Evolutionary conservation across 345 rosid genomes (phyloP).

Genomic region (Kernera saxatilis): DNA sequence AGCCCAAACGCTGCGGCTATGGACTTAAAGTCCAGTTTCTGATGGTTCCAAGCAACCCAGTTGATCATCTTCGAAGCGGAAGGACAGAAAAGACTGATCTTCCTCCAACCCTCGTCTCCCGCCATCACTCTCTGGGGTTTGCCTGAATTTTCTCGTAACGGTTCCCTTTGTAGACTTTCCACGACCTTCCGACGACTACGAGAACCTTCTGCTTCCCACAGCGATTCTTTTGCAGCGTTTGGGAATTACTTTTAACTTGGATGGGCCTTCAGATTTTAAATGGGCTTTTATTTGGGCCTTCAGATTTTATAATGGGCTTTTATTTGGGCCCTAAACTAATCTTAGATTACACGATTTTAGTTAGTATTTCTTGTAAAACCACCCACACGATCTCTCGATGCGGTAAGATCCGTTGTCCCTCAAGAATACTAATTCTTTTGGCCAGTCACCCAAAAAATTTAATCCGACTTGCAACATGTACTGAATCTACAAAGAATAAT

Average conservation of each 20-base stretch:
- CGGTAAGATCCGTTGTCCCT: too few relatives aligned
- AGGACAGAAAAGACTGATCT: constrained; percentile 59
- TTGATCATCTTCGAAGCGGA: constrained; percentile 39
- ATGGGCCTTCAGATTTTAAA: not conserved
- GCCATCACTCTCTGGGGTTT: constrained; percentile 10
- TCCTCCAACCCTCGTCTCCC: constrained; percentile 27
- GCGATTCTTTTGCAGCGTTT: not conserved
- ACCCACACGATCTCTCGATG: too few relatives aligned
- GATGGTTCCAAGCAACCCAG: constrained; percentile 43
- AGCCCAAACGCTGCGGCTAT: constrained; percentile 63
- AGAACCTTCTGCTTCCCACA: not conserved
- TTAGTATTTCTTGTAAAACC: too few relatives aligned
- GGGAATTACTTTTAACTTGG: not conserved
- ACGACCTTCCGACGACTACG: not conserved
- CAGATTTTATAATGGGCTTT: too few relatives aligned
- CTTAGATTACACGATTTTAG: too few relatives aligned
- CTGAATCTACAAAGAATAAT: not conserved
- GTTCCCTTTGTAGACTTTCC: not conserved
- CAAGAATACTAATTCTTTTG: not conserved
- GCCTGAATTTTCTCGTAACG: constrained; percentile 12
- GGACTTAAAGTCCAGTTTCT: constrained; percentile 62
- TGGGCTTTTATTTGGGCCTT: not conserved
- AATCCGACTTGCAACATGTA: not conserved
- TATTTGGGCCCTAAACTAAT: too few relatives aligned
- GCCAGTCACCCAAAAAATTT: not conserved